Conservation (phyloP, 2,329 filamentous ascomycete genomes). For the Verticillium dahliae region DNA sequence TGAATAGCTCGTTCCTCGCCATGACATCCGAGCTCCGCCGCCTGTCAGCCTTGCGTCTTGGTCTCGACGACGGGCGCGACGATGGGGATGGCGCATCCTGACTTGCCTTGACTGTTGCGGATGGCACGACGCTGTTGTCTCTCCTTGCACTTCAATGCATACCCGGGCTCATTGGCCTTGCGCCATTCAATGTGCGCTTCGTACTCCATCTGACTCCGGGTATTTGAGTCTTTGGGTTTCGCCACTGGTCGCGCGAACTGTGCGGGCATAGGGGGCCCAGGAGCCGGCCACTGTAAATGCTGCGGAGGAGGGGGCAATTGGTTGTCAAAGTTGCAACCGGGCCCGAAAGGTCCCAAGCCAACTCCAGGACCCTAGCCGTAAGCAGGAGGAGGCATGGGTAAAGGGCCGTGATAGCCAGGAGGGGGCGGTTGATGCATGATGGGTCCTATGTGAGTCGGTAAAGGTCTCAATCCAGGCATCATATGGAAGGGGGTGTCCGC, state of each 20-base stretch:
- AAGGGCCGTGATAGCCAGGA: background rate
- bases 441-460: background rate
- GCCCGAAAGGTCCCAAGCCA: background rate
- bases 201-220: conserved; percentile 36
- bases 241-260: conserved; percentile 15
- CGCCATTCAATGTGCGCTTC: conserved; percentile 42
- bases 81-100: background rate
- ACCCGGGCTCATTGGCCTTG: conserved; percentile 40
- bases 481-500: background rate
- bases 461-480: background rate
- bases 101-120: background rate
- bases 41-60: background rate
- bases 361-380: background rate
- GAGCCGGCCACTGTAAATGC: background rate
- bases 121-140: conserved; percentile 29
- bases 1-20: background rate
- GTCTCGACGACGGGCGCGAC: background rate
- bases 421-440: background rate
- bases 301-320: background rate
- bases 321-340: background rate
- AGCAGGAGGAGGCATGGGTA: background rate
- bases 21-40: too few relatives aligned
- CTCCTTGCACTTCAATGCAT: conserved; percentile 37
- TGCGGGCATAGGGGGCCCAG: background rate
- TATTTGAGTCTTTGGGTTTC: conserved; percentile 34